Percentiles rank a stretch among this genome's conserved stretches.
Conservation (phyloP, 148 eudicot species). For the Vaccinium corymbosum region DNA sequence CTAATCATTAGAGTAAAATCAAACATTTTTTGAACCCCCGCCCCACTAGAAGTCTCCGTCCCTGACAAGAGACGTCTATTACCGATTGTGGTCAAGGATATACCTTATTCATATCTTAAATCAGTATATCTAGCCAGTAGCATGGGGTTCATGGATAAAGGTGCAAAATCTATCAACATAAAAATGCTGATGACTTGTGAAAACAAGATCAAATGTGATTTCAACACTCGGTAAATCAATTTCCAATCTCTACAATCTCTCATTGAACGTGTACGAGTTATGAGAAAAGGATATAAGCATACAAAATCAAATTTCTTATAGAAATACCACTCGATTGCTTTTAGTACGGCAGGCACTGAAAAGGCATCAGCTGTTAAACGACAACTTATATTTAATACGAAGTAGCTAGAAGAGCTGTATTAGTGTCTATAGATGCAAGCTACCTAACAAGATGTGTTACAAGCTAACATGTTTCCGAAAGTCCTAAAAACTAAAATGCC, state of each 20-base stretch:
- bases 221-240: not conserved
- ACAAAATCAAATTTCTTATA: not conserved
- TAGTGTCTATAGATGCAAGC: not conserved
- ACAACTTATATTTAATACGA: not conserved
- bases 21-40: no score
- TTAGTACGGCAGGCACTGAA: not conserved
- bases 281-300: not conserved
- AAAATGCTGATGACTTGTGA: not conserved
- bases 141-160: not conserved
- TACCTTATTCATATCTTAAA: not conserved
- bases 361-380: not conserved
- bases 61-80: not conserved
- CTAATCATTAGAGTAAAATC: no score
- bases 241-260: not conserved
- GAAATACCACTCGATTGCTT: not conserved
- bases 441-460: no score
- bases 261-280: not conserved
- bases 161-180: not conserved
- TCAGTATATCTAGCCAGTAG: not conserved
- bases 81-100: not conserved
- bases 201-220: not conserved
- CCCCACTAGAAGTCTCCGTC: no score
- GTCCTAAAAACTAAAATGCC: slow-evolving; percentile 6
- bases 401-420: not conserved
- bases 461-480: not conserved